Conservation (phyloP, 2,329 filamentous ascomycete species). For the Cyphellophora attinorum region DNA sequence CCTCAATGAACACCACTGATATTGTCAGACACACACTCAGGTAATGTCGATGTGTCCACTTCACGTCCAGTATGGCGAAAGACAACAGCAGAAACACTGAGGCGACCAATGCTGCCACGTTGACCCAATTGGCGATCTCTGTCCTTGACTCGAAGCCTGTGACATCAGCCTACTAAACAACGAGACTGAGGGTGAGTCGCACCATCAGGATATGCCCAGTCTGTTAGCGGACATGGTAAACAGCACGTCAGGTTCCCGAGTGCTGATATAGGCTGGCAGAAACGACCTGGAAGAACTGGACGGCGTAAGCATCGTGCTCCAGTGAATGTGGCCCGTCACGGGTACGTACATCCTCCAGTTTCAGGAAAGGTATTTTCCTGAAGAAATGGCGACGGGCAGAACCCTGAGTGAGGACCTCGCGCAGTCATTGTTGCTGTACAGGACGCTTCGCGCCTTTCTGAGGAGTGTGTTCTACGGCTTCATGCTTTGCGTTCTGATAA, state of each 20-base stretch:
- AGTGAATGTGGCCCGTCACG: conserved; percentile 2
- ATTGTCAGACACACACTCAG: conserved; percentile 78
- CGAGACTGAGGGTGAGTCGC: no score
- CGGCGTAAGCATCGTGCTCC: conserved; percentile 21
- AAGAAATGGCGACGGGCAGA: conserved; percentile 62
- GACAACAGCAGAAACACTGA: conserved; percentile 69
- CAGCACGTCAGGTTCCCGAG: conserved; percentile 58
- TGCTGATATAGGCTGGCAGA: conserved; percentile 43
- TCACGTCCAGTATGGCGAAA: conserved; percentile 69
- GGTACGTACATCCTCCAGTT: conserved; percentile 56
- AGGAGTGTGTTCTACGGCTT: not conserved
- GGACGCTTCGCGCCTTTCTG: not conserved
- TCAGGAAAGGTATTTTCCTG: conserved; percentile 51
- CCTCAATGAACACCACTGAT: conserved; percentile 68
- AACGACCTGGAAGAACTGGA: conserved; percentile 51
- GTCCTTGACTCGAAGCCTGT: conserved; percentile 48
- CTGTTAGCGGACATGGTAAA: conserved; percentile 76
- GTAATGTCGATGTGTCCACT: conserved; percentile 88
- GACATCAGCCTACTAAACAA: not conserved
- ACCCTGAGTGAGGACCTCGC: conserved; percentile 32
- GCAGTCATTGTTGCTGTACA: no score
- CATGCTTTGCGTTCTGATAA: no score
- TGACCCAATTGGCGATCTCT: conserved; percentile 69
- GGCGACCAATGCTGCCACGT: conserved; percentile 61
- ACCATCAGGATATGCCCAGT: conserved; percentile 61